These are phyloP conservation scores for Penicillium dipodomyicola DNA, from an alignment of 495 filamentous ascomycete genomes.

Conservation along the genomic window DNA sequence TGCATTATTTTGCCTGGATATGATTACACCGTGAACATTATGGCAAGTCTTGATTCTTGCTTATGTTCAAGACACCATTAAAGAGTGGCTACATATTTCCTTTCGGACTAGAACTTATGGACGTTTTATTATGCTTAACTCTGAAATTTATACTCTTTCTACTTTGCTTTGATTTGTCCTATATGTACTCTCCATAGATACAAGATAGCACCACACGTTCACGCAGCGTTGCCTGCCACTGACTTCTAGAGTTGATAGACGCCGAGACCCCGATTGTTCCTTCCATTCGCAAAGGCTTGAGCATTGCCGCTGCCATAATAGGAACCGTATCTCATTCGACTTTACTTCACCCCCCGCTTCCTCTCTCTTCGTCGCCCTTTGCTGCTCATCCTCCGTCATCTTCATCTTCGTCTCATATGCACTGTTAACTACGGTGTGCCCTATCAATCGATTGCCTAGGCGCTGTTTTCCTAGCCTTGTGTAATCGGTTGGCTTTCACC, in stretches of 20 bases:
- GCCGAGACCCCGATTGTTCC: background rate
- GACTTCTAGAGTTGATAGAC: background rate
- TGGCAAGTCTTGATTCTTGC: conserved; percentile 2
- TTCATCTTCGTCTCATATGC: background rate
- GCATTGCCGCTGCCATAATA: background rate
- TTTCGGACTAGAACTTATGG: background rate
- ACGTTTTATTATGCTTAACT: background rate
- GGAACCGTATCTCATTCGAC: background rate
- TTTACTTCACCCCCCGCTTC: background rate
- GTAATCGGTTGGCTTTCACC: background rate
- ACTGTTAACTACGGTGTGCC: background rate
- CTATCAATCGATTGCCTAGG: background rate
- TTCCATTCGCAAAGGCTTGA: background rate
- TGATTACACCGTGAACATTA: conserved; percentile 2
- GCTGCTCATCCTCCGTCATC: background rate
- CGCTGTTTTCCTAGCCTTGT: background rate
- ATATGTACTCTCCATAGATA: background rate
- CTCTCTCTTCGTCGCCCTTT: background rate
- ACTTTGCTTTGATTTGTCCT: background rate
- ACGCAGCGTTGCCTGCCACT: background rate
- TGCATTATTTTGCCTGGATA: conserved; percentile 13
- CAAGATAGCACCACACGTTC: background rate
- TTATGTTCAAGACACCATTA: background rate
- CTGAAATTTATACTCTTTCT: background rate
- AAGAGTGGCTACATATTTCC: background rate